Percentiles rank a stretch among this genome's conserved stretches.
Conservation (phyloP, 2,329 filamentous ascomycete species). For the Trichophyton simii region DNA sequence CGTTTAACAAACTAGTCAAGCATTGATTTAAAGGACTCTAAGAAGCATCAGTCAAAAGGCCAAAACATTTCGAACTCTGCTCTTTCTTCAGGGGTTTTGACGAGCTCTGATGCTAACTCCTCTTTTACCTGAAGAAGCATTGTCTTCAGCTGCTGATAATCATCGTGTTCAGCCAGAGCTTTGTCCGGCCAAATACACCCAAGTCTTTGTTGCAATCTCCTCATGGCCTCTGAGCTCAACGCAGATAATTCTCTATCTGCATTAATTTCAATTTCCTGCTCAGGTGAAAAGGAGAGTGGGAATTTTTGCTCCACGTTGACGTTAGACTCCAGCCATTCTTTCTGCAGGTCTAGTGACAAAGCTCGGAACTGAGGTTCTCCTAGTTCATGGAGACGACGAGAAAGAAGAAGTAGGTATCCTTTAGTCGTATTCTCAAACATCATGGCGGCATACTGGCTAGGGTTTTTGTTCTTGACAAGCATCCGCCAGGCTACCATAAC, state of each 20-base stretch:
- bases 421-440: slow-evolving; percentile 7
- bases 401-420: slow-evolving; percentile 5
- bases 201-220: slow-evolving; percentile 1
- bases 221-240: slow-evolving; percentile 8
- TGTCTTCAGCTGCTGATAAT: slow-evolving; percentile 11
- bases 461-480: slow-evolving; percentile 8
- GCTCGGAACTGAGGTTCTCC: slow-evolving; percentile 8
- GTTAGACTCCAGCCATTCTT: slow-evolving; percentile 1
- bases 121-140: slow-evolving; percentile 6
- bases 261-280: slow-evolving; percentile 7
- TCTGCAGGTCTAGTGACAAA: slow-evolving; percentile 4
- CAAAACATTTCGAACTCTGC: slow-evolving; percentile 6
- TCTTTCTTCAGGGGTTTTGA: slow-evolving; percentile 3
- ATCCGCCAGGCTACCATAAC: slow-evolving; percentile 12
- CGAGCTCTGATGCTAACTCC: slow-evolving; percentile 6
- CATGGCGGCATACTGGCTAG: slow-evolving; percentile 6
- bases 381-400: slow-evolving; percentile 7
- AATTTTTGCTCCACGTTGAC: neutral
- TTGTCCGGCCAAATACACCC: slow-evolving; percentile 10
- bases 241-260: slow-evolving; percentile 1
- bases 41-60: slow-evolving; percentile 7
- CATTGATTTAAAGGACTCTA: neutral
- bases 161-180: slow-evolving; percentile 8
- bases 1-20: neutral
- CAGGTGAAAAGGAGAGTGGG: slow-evolving; percentile 5